These are phyloP conservation scores for Nannochloropsis oceanica DNA, from an alignment of 108 stramenopile species.

Conservation along the genomic window DNA sequence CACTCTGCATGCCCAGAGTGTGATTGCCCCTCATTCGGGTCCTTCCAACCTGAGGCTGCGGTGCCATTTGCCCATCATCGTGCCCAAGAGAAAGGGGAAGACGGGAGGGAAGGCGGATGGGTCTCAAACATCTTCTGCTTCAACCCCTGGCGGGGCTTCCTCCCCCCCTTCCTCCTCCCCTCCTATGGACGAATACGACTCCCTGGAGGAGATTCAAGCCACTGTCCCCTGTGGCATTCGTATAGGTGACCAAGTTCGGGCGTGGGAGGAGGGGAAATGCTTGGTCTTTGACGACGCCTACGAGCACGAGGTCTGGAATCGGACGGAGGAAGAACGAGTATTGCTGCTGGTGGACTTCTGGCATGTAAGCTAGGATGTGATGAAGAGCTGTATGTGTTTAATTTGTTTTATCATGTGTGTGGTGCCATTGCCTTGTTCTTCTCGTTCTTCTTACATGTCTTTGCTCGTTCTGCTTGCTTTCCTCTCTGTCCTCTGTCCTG, in stretches of 20 bases:
- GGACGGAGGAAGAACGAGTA: slow-evolving; percentile 44
- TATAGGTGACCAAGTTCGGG: slow-evolving; percentile 54
- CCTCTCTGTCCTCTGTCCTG: background rate
- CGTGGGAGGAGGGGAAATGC: slow-evolving; percentile 63
- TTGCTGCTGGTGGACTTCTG: slow-evolving; percentile 45
- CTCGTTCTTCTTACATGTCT: no score
- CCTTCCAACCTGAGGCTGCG: slow-evolving; percentile 88
- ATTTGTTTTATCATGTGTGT: no score
- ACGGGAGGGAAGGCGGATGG: background rate
- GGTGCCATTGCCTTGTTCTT: no score
- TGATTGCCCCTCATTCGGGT: slow-evolving; percentile 63
- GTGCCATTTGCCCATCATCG: slow-evolving; percentile 77
- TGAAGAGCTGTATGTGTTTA: slow-evolving; percentile 1
- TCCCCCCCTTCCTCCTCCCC: background rate
- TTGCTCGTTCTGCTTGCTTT: background rate
- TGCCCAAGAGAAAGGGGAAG: slow-evolving; percentile 38
- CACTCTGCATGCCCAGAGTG: slow-evolving; percentile 28
- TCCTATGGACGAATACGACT: background rate
- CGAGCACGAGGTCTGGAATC: slow-evolving; percentile 95
- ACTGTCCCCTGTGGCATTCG: slow-evolving; percentile 56
- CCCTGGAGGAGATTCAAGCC: background rate
- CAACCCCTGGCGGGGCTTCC: background rate
- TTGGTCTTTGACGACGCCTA: slow-evolving; percentile 87
- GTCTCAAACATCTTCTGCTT: background rate
- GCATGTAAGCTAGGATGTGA: slow-evolving; percentile 35